phyloP scores from a whole-genome alignment of 768 basidiomycete species.

The Tricholoma hemisulphureum region DNA sequence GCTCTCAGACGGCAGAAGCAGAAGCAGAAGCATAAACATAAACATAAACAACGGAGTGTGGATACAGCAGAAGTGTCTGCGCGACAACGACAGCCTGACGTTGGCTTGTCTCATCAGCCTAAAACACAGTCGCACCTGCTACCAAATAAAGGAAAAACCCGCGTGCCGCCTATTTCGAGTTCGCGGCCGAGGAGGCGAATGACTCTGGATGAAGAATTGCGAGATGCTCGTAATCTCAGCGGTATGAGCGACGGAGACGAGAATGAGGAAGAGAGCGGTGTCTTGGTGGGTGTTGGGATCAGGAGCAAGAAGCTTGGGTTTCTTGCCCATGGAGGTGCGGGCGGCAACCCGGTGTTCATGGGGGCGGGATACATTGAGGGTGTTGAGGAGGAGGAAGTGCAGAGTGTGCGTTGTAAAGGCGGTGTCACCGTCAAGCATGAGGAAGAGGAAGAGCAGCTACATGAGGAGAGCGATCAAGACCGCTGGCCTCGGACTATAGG shows the following conservation, averaged over 20 bases:
- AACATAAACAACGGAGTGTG: neutral
- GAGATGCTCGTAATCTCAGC: constrained; percentile 30
- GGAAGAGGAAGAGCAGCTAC: neutral
- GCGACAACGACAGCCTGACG: neutral
- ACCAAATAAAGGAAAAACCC: neutral
- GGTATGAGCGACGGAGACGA: constrained; percentile 27
- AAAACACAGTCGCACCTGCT: neutral
- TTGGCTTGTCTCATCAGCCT: neutral
- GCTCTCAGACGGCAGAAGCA: neutral
- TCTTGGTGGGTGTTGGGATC: constrained; percentile 55
- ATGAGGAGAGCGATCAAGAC: constrained; percentile 13
- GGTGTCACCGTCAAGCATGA: neutral
- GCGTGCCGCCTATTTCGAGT: neutral
- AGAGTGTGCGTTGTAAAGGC: neutral
- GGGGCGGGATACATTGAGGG: constrained; percentile 65
- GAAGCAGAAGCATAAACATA: neutral
- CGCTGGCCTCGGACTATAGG: constrained; percentile 7
- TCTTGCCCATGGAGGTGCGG: constrained; percentile 72
- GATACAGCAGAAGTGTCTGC: neutral
- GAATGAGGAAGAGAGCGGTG: constrained; percentile 47
- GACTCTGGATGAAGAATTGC: constrained; percentile 70
- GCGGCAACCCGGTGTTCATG: constrained; percentile 69
- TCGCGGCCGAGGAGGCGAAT: constrained; percentile 28
- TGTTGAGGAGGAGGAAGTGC: constrained; percentile 34
- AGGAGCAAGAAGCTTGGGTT: constrained; percentile 57